Conservation (phyloP, 805 yeast species). For the Myxozyma kluyveri region DNA sequence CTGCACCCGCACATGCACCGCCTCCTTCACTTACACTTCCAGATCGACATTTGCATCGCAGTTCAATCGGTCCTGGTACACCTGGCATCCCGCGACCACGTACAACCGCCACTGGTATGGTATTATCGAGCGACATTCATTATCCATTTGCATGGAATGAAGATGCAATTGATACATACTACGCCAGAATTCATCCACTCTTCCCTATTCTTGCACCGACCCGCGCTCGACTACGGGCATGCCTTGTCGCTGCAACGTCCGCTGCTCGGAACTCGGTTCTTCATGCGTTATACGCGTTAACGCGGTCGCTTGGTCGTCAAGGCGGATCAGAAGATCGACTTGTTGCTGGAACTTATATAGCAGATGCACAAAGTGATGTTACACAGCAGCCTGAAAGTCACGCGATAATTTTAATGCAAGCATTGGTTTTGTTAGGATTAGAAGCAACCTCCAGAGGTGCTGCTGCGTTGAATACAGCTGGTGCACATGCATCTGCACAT, state of each 20-base stretch:
- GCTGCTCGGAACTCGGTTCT: constrained; percentile 35
- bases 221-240: constrained; percentile 35
- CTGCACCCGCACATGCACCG: not conserved
- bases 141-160: constrained; percentile 33
- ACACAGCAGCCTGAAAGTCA: constrained; percentile 5
- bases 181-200: constrained; percentile 40
- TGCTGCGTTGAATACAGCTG: constrained; percentile 6
- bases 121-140: too few relatives aligned
- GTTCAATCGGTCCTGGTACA: too few relatives aligned
- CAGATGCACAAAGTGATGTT: constrained; percentile 14
- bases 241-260: constrained; percentile 33
- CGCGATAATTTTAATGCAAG: constrained; percentile 36
- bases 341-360: constrained; percentile 21
- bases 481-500: constrained; percentile 14
- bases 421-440: constrained; percentile 36
- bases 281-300: constrained; percentile 26
- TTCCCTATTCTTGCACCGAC: constrained; percentile 42
- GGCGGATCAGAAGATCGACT: constrained; percentile 7
- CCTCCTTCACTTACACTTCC: constrained; percentile 1
- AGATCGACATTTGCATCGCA: too few relatives aligned
- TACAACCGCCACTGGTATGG: too few relatives aligned
- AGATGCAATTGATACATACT: constrained; percentile 39
- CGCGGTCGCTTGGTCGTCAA: constrained; percentile 5
- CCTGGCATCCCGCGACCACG: too few relatives aligned
- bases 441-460: constrained; percentile 34